phyloP scores from a whole-genome alignment of 495 filamentous ascomycete species.

The Oleoguttula mirabilis region DNA sequence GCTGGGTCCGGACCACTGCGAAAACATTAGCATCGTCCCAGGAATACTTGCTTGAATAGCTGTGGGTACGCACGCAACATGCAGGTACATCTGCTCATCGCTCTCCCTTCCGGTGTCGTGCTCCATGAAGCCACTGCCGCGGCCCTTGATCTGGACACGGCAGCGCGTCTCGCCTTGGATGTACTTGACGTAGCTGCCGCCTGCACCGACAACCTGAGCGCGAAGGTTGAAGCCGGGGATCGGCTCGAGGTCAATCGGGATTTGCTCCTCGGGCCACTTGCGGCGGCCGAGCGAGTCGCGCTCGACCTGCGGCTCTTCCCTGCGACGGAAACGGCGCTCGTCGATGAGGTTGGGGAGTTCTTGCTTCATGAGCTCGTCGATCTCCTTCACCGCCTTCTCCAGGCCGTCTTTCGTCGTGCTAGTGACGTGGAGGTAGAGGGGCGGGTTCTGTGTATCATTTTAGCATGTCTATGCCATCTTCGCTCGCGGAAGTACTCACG shows the following conservation, averaged over 20 bases:
- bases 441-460: slow-evolving; percentile 76
- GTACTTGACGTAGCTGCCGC: slow-evolving; percentile 89
- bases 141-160: slow-evolving; percentile 94
- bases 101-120: slow-evolving; percentile 70
- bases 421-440: slow-evolving; percentile 87
- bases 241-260: slow-evolving; percentile 79
- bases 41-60: not conserved
- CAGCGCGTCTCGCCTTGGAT: slow-evolving; percentile 91
- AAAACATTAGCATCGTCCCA: not conserved
- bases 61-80: slow-evolving; percentile 74
- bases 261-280: slow-evolving; percentile 97
- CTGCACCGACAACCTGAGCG: slow-evolving; percentile 87
- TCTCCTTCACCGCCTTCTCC: slow-evolving; percentile 70
- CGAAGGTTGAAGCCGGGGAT: slow-evolving; percentile 93
- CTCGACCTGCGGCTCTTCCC: slow-evolving; percentile 63
- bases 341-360: slow-evolving; percentile 92
- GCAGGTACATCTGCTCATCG: slow-evolving; percentile 89
- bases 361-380: slow-evolving; percentile 91
- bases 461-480: not conserved
- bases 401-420: slow-evolving; percentile 86
- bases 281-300: slow-evolving; percentile 92
- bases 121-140: slow-evolving; percentile 91
- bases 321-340: slow-evolving; percentile 78
- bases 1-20: slow-evolving; percentile 70
- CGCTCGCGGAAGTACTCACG: slow-evolving; percentile 42